These are phyloP conservation scores for Hypoxylon crocopeplum DNA, from an alignment of 495 filamentous ascomycete genomes.

Conservation along the genomic window DNA sequence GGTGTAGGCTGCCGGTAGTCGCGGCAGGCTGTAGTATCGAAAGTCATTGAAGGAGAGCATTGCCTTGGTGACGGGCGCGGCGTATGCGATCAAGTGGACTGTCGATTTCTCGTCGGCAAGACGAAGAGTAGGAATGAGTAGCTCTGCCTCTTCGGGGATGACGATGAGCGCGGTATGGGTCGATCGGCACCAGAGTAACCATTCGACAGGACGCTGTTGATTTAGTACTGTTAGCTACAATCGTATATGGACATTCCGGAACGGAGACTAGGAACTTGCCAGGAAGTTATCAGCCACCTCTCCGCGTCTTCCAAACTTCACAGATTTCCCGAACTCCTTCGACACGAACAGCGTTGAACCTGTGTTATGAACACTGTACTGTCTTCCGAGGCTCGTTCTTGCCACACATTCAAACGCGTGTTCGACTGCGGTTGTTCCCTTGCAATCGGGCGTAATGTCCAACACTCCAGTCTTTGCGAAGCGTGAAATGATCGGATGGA, in stretches of 20 bases:
- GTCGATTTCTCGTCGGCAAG: background rate
- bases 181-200: conserved; percentile 45
- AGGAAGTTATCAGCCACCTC: conserved; percentile 39
- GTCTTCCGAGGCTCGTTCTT: conserved; percentile 35
- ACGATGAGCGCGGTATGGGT: conserved; percentile 55
- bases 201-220: conserved; percentile 48
- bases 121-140: conserved; percentile 51
- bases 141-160: conserved; percentile 63
- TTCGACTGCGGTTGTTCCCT: conserved; percentile 16
- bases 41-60: conserved; percentile 63
- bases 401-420: conserved; percentile 41
- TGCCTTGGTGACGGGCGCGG: conserved; percentile 57
- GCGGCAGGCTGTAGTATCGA: conserved; percentile 55
- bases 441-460: background rate
- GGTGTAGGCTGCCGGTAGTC: conserved; percentile 42
- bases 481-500: conserved; percentile 33
- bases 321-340: conserved; percentile 42
- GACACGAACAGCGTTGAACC: conserved; percentile 45
- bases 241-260: background rate
- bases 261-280: conserved; percentile 20
- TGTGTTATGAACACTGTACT: conserved; percentile 29
- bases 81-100: conserved; percentile 56
- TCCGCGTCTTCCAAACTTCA: conserved; percentile 1
- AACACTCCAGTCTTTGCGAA: conserved; percentile 38
- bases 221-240: conserved; percentile 14